phyloP scores from a whole-genome alignment of 2,329 filamentous ascomycete genomes.

The Beauveria medogensis region DNA sequence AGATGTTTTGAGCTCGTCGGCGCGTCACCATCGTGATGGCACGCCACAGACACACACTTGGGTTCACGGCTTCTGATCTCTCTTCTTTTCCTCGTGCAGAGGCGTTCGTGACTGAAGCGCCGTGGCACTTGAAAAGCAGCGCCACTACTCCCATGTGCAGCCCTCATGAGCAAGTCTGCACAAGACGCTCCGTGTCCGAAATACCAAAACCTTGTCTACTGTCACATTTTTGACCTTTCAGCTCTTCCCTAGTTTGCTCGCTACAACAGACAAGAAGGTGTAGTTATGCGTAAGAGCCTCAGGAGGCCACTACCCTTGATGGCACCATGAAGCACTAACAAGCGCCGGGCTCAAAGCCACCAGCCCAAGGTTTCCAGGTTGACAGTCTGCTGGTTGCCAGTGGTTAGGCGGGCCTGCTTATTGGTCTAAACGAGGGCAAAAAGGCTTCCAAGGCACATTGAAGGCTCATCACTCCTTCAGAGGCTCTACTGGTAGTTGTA shows the following conservation, averaged over 20 bases:
- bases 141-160: neutral
- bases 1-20: neutral
- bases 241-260: neutral
- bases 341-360: conserved; percentile 9
- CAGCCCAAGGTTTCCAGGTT: neutral
- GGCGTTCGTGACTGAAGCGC: conserved; percentile 4
- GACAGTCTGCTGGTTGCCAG: neutral
- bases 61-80: neutral
- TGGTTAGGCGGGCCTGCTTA: neutral
- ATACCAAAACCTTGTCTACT: neutral
- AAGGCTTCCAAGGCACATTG: conserved; percentile 1
- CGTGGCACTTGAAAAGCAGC: neutral
- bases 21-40: neutral
- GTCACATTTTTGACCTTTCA: neutral
- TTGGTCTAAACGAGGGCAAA: neutral
- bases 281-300: neutral
- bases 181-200: neutral
- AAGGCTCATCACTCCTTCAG: neutral
- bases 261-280: neutral
- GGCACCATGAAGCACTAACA: neutral
- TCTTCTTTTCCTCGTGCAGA: neutral
- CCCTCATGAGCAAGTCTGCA: neutral
- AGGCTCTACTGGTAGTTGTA: neutral
- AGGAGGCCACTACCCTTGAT: conserved; percentile 3
- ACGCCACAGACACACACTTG: neutral